Evolutionary conservation across 805 yeast species (phyloP).

Genomic region (Schizosaccharomyces cryophilus): DNA sequence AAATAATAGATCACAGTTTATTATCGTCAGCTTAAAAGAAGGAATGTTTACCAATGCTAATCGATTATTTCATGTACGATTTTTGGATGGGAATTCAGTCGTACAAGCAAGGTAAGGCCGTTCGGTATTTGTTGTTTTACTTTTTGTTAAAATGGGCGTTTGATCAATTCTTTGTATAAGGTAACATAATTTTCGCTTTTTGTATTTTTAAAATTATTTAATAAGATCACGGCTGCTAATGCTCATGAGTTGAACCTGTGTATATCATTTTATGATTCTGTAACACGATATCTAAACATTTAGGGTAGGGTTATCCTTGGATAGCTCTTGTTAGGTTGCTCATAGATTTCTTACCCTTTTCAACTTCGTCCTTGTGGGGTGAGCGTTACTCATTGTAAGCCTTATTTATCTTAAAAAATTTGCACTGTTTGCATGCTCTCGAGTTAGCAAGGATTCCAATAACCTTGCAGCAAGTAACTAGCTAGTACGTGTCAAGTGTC

Average conservation of each 20-base stretch:
- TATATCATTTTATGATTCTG: background rate
- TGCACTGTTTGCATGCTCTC: background rate
- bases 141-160: too few species aligned
- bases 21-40: conserved; percentile 87
- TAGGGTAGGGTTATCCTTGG: background rate
- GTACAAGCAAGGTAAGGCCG: conserved; percentile 19
- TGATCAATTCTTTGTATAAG: too few species aligned
- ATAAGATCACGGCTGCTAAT: too few species aligned
- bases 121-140: too few species aligned
- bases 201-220: too few species aligned
- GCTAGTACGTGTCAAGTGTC: background rate
- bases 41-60: conserved; percentile 97
- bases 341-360: too few species aligned
- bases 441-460: background rate
- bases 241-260: background rate
- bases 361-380: too few species aligned
- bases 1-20: conserved; percentile 43
- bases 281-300: background rate
- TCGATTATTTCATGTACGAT: conserved; percentile 72
- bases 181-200: too few species aligned
- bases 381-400: too few species aligned
- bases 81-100: conserved; percentile 89
- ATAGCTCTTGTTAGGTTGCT: too few species aligned
- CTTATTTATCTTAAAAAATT: too few species aligned
- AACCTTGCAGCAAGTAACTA: background rate